These are phyloP conservation scores for Erigeron canadensis DNA, from an alignment of 129 eudicot genomes.

Conservation along the genomic window DNA sequence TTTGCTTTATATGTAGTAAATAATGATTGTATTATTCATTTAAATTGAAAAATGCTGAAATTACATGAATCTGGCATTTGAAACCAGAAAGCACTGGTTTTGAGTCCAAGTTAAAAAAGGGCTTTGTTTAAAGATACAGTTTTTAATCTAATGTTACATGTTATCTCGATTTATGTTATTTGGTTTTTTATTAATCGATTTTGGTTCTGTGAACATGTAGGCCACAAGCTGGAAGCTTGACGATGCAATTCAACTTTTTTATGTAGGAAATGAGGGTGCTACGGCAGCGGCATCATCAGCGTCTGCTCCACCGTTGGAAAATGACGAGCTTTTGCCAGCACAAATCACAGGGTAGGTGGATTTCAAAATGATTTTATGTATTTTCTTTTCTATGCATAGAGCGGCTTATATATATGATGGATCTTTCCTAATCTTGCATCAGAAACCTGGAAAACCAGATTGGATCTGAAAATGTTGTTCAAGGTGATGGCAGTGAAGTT, in stretches of 20 bases:
- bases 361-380: background rate
- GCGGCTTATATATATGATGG: background rate
- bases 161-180: background rate
- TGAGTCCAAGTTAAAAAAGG: background rate
- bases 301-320: constrained; percentile 42
- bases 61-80: background rate
- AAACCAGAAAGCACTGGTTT: background rate
- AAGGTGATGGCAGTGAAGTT: constrained; percentile 49
- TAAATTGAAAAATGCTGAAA: background rate
- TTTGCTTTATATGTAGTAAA: background rate
- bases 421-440: constrained; percentile 14
- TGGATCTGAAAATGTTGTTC: constrained; percentile 28
- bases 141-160: background rate
- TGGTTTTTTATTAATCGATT: background rate
- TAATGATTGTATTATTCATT: background rate
- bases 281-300: constrained; percentile 51
- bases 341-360: constrained; percentile 49
- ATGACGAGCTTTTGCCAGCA: constrained; percentile 38
- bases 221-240: constrained; percentile 99
- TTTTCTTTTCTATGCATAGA: background rate
- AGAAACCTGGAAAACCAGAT: constrained; percentile 40
- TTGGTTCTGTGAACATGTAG: constrained; percentile 38
- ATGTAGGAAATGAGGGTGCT: constrained; percentile 68
- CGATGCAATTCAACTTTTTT: constrained; percentile 91
- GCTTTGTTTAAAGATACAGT: background rate